phyloP scores from a whole-genome alignment of 179 eudicot species.

The Actinidia chinensis region DNA sequence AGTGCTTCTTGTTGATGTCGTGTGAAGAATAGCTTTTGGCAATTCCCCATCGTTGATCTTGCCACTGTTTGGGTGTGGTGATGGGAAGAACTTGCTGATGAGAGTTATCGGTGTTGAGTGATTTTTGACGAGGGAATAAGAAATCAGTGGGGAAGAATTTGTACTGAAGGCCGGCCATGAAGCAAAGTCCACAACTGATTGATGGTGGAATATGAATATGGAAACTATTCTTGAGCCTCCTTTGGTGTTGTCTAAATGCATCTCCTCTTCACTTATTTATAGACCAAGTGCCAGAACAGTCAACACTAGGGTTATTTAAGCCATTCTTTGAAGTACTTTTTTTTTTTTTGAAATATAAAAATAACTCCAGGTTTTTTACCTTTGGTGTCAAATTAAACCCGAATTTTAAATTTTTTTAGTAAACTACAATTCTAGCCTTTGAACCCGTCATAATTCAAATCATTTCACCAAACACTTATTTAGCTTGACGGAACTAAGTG shows the following conservation, averaged over 20 bases:
- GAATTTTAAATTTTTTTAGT: too few species aligned
- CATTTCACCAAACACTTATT: too few species aligned
- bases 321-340: too few species aligned
- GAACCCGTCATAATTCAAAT: too few species aligned
- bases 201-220: neutral
- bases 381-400: too few species aligned
- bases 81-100: neutral
- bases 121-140: constrained; percentile 37
- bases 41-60: neutral
- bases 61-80: neutral
- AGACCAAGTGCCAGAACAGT: neutral
- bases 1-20: neutral
- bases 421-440: too few species aligned
- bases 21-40: neutral
- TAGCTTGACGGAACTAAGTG: too few species aligned
- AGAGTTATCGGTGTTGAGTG: neutral
- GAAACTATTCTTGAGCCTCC: neutral
- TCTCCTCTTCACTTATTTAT: neutral
- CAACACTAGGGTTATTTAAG: too few species aligned
- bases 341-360: too few species aligned
- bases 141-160: constrained; percentile 66
- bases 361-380: too few species aligned
- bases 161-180: constrained; percentile 49
- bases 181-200: neutral
- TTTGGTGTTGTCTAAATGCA: neutral